Percentiles rank a stretch among this genome's conserved stretches.
Conservation (phyloP, 306 rosid species). For the Acacia melanoxylon region DNA sequence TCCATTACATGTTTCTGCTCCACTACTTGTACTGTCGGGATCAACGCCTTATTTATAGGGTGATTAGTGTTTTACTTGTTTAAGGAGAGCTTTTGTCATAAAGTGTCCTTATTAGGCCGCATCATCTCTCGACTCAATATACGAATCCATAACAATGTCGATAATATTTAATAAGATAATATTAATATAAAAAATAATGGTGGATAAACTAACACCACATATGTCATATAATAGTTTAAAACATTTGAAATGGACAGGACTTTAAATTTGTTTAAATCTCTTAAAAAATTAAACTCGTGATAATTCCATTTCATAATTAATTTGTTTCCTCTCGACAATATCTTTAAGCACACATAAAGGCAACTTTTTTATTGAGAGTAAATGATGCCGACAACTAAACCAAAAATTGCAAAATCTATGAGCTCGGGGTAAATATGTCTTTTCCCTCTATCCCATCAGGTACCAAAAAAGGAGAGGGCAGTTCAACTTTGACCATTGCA, state of each 20-base stretch:
- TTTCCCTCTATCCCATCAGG: neutral
- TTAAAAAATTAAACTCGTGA: neutral
- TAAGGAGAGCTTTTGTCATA: no score
- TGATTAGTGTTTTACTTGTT: no score
- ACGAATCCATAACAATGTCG: no score
- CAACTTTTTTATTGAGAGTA: neutral
- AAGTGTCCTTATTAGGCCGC: no score
- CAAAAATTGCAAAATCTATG: neutral
- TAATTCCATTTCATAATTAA: neutral
- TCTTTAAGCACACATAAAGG: neutral
- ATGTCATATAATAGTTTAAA: neutral
- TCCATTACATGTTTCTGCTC: no score
- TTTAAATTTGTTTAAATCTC: neutral
- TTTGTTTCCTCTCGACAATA: neutral
- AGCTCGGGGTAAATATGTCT: constrained; percentile 28
- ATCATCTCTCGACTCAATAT: no score
- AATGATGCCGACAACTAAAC: constrained; percentile 4
- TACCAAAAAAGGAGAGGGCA: neutral
- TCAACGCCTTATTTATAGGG: no score
- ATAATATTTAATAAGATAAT: neutral
- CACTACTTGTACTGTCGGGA: no score
- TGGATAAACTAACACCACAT: neutral
- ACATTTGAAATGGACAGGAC: neutral
- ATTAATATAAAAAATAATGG: neutral
- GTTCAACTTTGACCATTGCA: constrained; percentile 30